Conservation (phyloP, 257 asterid species). For the Solanum chmielewskii region DNA sequence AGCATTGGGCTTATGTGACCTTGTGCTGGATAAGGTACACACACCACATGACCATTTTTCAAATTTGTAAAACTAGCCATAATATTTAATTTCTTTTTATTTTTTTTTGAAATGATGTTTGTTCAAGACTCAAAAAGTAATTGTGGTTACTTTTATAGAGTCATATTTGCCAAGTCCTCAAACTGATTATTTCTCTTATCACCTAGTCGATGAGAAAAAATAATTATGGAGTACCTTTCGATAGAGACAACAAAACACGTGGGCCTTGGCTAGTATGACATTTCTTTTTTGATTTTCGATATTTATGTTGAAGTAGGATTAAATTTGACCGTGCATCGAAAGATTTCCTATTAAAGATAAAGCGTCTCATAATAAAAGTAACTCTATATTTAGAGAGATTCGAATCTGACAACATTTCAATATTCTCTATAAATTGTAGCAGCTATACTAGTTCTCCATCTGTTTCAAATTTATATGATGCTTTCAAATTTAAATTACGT, state of each 20-base stretch:
- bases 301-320: no score
- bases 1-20: slow-evolving; percentile 4
- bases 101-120: not conserved
- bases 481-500: no score
- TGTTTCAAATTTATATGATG: no score
- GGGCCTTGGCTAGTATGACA: not conserved
- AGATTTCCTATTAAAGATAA: rapidly evolving
- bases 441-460: not conserved
- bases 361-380: no score
- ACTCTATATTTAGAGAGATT: not conserved
- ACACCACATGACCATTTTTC: not conserved
- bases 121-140: not conserved
- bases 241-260: not conserved
- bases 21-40: not conserved
- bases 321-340: no score
- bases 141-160: not conserved
- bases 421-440: not conserved
- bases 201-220: not conserved
- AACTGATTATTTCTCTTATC: not conserved
- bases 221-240: not conserved
- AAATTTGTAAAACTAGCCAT: not conserved
- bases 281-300: no score
- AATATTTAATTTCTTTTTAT: not conserved
- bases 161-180: not conserved
- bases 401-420: not conserved